phyloP scores from a whole-genome alignment of 2,329 filamentous ascomycete genomes.

The Pseudogymnoascus sp. region DNA sequence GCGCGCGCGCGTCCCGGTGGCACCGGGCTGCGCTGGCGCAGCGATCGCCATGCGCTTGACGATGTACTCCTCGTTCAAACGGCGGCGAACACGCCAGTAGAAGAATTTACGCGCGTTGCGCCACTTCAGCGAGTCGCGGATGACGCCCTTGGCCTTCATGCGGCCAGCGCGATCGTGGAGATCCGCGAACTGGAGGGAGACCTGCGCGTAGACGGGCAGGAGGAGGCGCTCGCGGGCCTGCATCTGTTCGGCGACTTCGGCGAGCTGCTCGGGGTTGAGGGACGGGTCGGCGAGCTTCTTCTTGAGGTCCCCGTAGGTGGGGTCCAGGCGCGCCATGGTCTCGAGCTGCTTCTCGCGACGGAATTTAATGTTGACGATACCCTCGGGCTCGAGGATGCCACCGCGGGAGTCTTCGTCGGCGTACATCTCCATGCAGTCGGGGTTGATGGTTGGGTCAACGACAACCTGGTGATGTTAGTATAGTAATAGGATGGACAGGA shows the following conservation, averaged over 20 bases:
- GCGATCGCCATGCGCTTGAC: slow-evolving; percentile 71
- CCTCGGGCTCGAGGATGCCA: slow-evolving; percentile 95
- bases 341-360: slow-evolving; percentile 94
- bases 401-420: slow-evolving; percentile 90
- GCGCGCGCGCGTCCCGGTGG: slow-evolving; percentile 49
- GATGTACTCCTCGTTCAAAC: slow-evolving; percentile 95
- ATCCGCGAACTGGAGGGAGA: slow-evolving; percentile 94
- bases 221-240: slow-evolving; percentile 77
- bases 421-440: slow-evolving; percentile 98
- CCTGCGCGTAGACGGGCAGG: slow-evolving; percentile 87
- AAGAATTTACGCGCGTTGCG: slow-evolving; percentile 90
- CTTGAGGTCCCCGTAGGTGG: slow-evolving; percentile 74
- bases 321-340: slow-evolving; percentile 91
- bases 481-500: slow-evolving; percentile 8
- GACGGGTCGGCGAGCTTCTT: slow-evolving; percentile 60
- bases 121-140: slow-evolving; percentile 80
- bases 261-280: slow-evolving; percentile 66
- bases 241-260: slow-evolving; percentile 77
- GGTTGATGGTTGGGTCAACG: slow-evolving; percentile 96
- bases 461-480: slow-evolving; percentile 57
- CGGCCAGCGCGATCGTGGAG: slow-evolving; percentile 93
- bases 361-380: slow-evolving; percentile 98
- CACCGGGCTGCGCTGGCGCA: slow-evolving; percentile 36
- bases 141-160: slow-evolving; percentile 96
- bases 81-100: slow-evolving; percentile 97